These are phyloP conservation scores for Pseudocercospora ulei DNA, from an alignment of 2,329 filamentous ascomycete species.

Conservation along the genomic window DNA sequence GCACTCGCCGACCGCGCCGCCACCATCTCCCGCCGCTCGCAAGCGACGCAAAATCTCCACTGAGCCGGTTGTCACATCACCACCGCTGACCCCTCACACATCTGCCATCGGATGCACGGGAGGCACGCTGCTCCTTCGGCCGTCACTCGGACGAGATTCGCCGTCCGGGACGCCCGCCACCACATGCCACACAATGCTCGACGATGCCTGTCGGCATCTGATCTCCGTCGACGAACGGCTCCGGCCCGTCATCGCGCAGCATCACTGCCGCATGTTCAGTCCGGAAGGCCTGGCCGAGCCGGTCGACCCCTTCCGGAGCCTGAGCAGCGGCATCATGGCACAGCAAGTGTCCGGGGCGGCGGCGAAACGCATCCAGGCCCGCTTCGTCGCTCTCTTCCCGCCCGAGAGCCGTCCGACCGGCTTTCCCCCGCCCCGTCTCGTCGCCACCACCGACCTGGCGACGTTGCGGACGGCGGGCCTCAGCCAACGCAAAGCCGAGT, in stretches of 20 bases:
- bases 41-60: slow-evolving; percentile 27
- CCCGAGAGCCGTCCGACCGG: slow-evolving; percentile 26
- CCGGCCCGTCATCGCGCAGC: slow-evolving; percentile 58
- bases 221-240: slow-evolving; percentile 60
- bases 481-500: slow-evolving; percentile 91
- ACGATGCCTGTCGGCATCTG: slow-evolving; percentile 65
- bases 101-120: slow-evolving; percentile 39
- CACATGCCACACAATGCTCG: slow-evolving; percentile 53
- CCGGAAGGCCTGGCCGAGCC: slow-evolving; percentile 71
- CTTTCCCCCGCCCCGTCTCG: slow-evolving; percentile 70
- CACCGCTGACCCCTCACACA: slow-evolving; percentile 43
- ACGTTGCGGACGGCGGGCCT: slow-evolving; percentile 74
- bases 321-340: slow-evolving; percentile 81
- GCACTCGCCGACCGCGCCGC: slow-evolving; percentile 23
- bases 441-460: slow-evolving; percentile 54
- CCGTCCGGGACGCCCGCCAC: slow-evolving; percentile 34
- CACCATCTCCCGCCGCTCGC: slow-evolving; percentile 28
- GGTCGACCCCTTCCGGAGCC: slow-evolving; percentile 76
- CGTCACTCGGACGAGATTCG: slow-evolving; percentile 33
- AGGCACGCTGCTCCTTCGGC: slow-evolving; percentile 32
- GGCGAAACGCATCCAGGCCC: slow-evolving; percentile 76
- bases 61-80: slow-evolving; percentile 24
- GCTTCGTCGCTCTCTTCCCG: slow-evolving; percentile 66
- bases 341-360: slow-evolving; percentile 94
- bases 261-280: slow-evolving; percentile 71